Conservation (phyloP, 345 rosid species). For the Gynandropsis gynandra region DNA sequence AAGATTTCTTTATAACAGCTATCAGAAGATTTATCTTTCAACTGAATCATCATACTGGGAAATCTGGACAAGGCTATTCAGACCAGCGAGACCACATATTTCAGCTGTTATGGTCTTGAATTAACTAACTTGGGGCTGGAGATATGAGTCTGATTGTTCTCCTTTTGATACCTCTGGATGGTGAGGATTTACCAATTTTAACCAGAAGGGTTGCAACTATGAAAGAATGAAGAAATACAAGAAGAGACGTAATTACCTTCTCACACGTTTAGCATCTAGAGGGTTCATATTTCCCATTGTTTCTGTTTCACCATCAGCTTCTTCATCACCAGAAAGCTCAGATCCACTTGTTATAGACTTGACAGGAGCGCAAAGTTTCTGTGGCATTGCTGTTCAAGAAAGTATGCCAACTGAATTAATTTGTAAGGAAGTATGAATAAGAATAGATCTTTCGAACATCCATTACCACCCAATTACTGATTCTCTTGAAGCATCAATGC, state of each 20-base stretch:
- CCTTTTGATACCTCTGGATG: too few relatives aligned
- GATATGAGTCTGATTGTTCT: too few relatives aligned
- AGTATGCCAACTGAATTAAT: constrained; percentile 20
- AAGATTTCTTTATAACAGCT: neutral
- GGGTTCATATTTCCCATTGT: constrained; percentile 57
- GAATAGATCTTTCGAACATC: constrained; percentile 17
- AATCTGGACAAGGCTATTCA: neutral
- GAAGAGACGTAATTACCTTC: constrained; percentile 48
- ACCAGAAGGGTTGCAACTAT: neutral
- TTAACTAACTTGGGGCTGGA: too few relatives aligned
- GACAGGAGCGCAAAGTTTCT: constrained; percentile 32
- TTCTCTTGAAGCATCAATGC: neutral
- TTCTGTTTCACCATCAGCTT: constrained; percentile 67
- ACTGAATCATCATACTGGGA: neutral
- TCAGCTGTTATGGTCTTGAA: neutral
- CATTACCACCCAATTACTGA: neutral
- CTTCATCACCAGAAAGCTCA: constrained; percentile 79
- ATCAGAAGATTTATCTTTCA: neutral
- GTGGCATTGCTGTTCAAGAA: constrained; percentile 28
- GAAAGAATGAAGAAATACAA: neutral
- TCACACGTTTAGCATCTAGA: constrained; percentile 61
- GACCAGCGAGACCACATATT: neutral
- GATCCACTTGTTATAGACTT: constrained; percentile 69
- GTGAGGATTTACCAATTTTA: neutral
- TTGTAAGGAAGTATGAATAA: constrained; percentile 6